phyloP scores from a whole-genome alignment of 148 eudicot genomes.

The Camellia japonica region DNA sequence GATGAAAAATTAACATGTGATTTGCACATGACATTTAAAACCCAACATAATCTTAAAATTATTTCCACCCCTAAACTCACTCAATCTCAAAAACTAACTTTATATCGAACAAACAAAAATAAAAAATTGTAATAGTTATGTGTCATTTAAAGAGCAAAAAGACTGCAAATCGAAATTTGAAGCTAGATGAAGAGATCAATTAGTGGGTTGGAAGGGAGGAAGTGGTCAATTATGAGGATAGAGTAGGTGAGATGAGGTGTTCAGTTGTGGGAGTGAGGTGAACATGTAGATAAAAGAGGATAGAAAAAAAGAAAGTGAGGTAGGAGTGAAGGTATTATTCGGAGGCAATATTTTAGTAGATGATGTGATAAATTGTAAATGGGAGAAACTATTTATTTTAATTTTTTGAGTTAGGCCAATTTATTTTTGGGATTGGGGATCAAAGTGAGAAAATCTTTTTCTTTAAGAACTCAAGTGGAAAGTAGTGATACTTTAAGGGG shows the following conservation, averaged over 20 bases:
- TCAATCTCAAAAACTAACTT: neutral
- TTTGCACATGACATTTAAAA: neutral
- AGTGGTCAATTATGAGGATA: neutral
- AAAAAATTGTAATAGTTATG: neutral
- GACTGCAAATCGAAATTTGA: neutral
- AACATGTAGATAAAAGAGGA: neutral
- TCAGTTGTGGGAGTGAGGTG: neutral
- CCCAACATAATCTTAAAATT: neutral
- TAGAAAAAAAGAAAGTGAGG: neutral
- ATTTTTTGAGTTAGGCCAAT: neutral
- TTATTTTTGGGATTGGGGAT: neutral
- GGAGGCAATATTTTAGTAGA: neutral
- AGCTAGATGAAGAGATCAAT: neutral
- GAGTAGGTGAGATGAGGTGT: neutral
- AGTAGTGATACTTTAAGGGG: neutral
- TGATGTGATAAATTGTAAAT: neutral
- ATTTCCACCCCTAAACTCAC: neutral
- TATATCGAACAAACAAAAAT: neutral
- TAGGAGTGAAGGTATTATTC: neutral
- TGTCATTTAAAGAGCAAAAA: neutral
- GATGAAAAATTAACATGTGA: neutral
- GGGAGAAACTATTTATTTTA: neutral
- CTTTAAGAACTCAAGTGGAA: neutral
- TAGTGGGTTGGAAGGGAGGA: neutral
- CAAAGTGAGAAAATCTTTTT: neutral